Base-by-base conservation (phyloP, 768 basidiomycete species). In the Phylloporus rhodoxanthus region DNA sequence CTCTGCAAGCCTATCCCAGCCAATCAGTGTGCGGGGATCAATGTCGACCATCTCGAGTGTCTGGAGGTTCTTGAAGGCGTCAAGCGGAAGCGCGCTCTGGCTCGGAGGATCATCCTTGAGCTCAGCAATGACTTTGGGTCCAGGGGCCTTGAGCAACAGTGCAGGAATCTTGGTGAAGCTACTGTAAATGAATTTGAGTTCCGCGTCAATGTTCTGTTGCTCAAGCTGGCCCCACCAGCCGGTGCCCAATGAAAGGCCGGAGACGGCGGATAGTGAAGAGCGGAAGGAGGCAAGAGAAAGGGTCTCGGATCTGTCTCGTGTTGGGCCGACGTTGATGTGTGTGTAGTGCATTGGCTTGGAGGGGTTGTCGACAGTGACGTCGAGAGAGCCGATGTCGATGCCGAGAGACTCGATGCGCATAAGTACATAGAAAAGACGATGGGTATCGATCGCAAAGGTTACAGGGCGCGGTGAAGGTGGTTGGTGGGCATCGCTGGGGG, bases 161-260 rank as follows among this genome's bases (percentile, higher is more conserved):
- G 91, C 85, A 14, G 92, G 92, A 0, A 96, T 72, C 68, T 88
- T 91, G 38, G 91, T 96, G 72, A 95, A 91, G 63, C 84, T 80
- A 64, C 90, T 91, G 71, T 83, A 95, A 54, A 94, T 76, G 67
- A 84, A 91, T 64, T 82, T 91, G 65, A 95, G 81, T 59, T 91
- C 87, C 2, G 72, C 63, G 48, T 92, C 85, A 56, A 87, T 68
- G 52, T 63, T 76, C 10, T 77, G 79, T 32, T 77, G 78, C 49
- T 81, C 76, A 5, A 76, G 63, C 52, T 75, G 72, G 38, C 75
- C 69, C 87, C 86, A 92, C 87, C 87, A 90, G 44, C 80, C 74
- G 5, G 68, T 72, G 26, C 86, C 82, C 29, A 94, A 71, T 0
- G 90, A 91, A 25, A 91, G 72, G 28, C 72, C 75, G 26, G 89